Percentiles rank a stretch among this genome's conserved stretches.
phyloP scores from a whole-genome alignment of 2,329 filamentous ascomycete species.

The Scleromitrula shiraiana region DNA sequence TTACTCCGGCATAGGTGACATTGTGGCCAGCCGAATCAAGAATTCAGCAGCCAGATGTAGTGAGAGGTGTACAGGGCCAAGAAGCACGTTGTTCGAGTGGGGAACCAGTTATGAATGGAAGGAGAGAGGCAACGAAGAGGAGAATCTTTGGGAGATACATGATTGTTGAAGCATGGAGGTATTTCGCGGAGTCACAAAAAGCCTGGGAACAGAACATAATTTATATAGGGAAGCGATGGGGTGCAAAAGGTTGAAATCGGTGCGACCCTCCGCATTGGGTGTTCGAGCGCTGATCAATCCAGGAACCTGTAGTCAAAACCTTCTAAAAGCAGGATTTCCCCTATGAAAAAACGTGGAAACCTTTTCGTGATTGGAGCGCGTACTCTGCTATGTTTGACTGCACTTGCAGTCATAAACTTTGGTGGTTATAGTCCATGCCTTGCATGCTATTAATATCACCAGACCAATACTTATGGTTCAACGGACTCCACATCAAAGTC shows the following conservation, averaged over 20 bases:
- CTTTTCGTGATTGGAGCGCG: conserved; percentile 4
- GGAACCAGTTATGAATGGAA: neutral
- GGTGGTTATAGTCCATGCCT: no score
- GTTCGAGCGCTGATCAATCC: no score
- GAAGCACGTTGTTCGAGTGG: neutral
- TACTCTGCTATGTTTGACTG: neutral
- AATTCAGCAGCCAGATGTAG: conserved; percentile 14
- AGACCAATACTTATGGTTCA: neutral
- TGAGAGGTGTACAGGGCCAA: conserved; percentile 7
- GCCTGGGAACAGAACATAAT: neutral
- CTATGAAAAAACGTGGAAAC: neutral
- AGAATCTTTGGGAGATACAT: conserved; percentile 3
- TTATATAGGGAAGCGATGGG: neutral
- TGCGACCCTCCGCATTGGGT: no score
- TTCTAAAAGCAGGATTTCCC: neutral
- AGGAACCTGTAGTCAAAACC: no score
- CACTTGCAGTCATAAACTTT: neutral
- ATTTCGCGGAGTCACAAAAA: no score
- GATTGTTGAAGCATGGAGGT: neutral
- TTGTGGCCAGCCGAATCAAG: conserved; percentile 29
- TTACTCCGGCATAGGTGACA: conserved; percentile 46
- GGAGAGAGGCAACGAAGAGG: neutral
- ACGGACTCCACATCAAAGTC: neutral
- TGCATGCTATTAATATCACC: neutral
- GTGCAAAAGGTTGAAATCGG: no score